phyloP scores from a whole-genome alignment of 2,329 filamentous ascomycete genomes.

The Geosmithia flava region DNA sequence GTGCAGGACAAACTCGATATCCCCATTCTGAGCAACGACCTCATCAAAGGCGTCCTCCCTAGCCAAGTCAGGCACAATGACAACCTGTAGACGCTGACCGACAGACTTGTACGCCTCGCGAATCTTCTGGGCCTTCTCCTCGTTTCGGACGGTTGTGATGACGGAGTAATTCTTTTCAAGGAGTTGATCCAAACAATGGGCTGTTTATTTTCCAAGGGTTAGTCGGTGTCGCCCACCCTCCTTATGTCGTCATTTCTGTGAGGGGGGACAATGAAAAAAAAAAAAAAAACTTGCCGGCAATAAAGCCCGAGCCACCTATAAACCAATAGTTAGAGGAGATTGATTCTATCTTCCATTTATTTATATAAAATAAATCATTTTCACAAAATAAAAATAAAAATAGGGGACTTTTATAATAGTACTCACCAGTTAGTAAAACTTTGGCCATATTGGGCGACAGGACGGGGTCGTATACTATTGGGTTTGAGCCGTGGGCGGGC shows the following conservation, averaged over 20 bases:
- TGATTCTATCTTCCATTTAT: too few species aligned
- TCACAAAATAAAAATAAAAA: neutral
- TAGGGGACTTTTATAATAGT: neutral
- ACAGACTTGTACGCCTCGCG: conserved; percentile 32
- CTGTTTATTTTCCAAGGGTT: conserved; percentile 12
- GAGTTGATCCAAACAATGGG: conserved; percentile 42
- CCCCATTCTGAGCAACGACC: conserved; percentile 32
- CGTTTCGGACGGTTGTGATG: conserved; percentile 42
- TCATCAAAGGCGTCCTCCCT: conserved; percentile 61
- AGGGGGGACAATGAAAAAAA: too few species aligned
- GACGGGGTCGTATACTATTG: too few species aligned
- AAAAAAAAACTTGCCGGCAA: conserved; percentile 14
- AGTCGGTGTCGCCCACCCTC: neutral
- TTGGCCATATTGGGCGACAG: conserved; percentile 12
- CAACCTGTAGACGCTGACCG: conserved; percentile 30
- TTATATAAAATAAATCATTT: too few species aligned
- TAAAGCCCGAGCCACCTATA: conserved; percentile 20
- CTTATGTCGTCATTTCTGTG: neutral
- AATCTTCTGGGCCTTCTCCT: conserved; percentile 40
- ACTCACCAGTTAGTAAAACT: conserved; percentile 17
- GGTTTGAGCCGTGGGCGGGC: too few species aligned
- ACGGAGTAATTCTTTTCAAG: conserved; percentile 36
- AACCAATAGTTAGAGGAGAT: too few species aligned
- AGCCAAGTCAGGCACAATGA: conserved; percentile 69
- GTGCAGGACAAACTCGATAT: conserved; percentile 44